Conservation (phyloP, 768 basidiomycete genomes). For the Boletus subparvulus region DNA sequence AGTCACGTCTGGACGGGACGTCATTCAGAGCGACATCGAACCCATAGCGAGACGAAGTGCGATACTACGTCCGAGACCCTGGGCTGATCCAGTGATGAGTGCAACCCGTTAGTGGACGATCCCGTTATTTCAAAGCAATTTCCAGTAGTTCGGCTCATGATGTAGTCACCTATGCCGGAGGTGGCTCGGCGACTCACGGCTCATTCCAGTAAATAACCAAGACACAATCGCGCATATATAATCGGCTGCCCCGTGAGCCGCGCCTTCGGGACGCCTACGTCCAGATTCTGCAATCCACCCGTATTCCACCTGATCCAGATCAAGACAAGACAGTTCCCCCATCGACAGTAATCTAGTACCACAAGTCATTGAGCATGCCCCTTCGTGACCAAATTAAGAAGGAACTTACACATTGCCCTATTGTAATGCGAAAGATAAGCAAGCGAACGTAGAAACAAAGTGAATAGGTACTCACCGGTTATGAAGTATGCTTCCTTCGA, state of each 20-base stretch:
- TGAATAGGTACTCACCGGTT: conserved; percentile 25
- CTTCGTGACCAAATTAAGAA: neutral
- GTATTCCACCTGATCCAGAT: neutral
- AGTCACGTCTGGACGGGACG: conserved; percentile 15
- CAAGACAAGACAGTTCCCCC: conserved; percentile 12
- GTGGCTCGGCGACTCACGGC: too few relatives aligned
- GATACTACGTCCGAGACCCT: conserved; percentile 27
- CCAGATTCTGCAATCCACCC: too few relatives aligned
- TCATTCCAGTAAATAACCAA: too few relatives aligned
- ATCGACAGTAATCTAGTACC: conserved; percentile 15
- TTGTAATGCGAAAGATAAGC: neutral
- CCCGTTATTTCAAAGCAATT: too few relatives aligned
- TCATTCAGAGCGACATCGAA: conserved; percentile 34
- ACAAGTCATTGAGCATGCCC: neutral
- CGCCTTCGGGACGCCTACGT: too few relatives aligned
- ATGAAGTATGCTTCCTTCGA: conserved; percentile 37
- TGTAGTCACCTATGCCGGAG: too few relatives aligned
- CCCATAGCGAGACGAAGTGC: conserved; percentile 22
- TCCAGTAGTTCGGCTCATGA: too few relatives aligned
- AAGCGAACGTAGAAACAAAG: neutral
- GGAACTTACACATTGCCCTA: conserved; percentile 23
- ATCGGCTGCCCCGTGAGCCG: too few relatives aligned
- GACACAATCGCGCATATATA: too few relatives aligned
- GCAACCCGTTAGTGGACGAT: conserved; percentile 26
- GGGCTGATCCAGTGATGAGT: conserved; percentile 32